Base-by-base conservation (phyloP, 2,329 filamentous ascomycete species). In the Alternaria arbusti region DNA sequence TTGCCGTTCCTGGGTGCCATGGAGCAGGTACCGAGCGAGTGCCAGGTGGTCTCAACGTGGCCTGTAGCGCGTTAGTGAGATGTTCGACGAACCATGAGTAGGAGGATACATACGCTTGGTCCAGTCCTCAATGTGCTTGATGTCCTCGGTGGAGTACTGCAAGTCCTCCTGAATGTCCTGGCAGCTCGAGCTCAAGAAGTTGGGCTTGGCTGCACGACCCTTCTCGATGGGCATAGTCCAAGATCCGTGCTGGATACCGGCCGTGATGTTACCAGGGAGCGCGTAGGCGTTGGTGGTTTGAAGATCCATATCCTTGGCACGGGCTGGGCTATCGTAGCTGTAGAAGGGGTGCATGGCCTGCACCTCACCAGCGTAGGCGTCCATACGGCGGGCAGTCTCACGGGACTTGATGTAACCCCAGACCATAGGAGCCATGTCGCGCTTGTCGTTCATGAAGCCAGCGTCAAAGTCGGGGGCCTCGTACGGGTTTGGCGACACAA, bases 361-460 rank as follows among this genome's bases (percentile, higher is more conserved):
- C 22, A 80, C 90, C 77, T 94, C 91, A 64, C 91, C 91, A 1
- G 91, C 91, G 68, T 92, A 94, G 0, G 91, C 88, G 25, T 90
- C 86, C 91, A 93, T 93, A 67, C 91, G 88, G 4, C 91, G 86
- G 2, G 91, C 91, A 4, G 91, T 94, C 84, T 93, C 91, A 61
- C 91, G 89, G 3, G 89, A 92, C 82, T 93, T 93, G 84, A 93
- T 91, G 80, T 94, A 94, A 5, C 89, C 89, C 91, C 91, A 94
- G 6, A 94, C 90, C 78, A 79, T 93, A 9, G 91, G 91, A 1
- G 89, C 91, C 91, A 94, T 94, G 74, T 94, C 92, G 23, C 91
- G 86, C 80, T 92, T 90, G 80, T 94, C 91, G 72, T 92, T 94
- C 91, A 94, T 93, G 83, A 94, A 94, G 22, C 91, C 91, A 1